phyloP scores from a whole-genome alignment of 441 rosid species.

The Lagerstroemia fauriei region DNA sequence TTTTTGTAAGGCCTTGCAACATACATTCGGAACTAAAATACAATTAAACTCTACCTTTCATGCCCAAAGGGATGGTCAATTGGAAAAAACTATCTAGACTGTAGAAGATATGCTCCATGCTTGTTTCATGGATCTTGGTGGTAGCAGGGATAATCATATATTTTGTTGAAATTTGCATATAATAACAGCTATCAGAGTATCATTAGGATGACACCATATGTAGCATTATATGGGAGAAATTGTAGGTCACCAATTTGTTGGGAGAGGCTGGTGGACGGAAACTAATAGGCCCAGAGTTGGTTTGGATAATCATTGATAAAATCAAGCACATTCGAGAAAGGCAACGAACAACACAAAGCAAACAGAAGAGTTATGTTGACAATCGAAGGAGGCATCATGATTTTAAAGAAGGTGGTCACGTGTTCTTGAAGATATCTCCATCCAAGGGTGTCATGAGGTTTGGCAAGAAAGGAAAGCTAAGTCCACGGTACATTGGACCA shows the following conservation, averaged over 20 bases:
- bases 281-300: not conserved
- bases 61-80: not conserved
- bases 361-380: too few relatives aligned
- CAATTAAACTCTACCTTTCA: slow-evolving; percentile 6
- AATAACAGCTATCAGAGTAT: not conserved
- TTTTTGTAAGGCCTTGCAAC: not conserved
- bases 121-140: too few relatives aligned
- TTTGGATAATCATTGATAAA: too few relatives aligned
- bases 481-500: too few relatives aligned
- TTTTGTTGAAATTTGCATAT: too few relatives aligned
- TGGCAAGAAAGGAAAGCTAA: too few relatives aligned
- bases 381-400: not conserved
- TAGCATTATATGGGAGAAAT: slow-evolving; percentile 12
- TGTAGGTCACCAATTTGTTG: slow-evolving; percentile 3
- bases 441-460: too few relatives aligned
- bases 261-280: slow-evolving; percentile 9
- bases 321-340: not conserved
- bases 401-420: not conserved
- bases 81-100: not conserved
- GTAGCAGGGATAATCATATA: too few relatives aligned
- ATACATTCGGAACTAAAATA: not conserved
- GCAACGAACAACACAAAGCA: not conserved
- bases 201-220: slow-evolving; percentile 11
- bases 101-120: too few relatives aligned
- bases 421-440: too few relatives aligned